Evolutionary conservation across 1,284 basidiomycete genomes (phyloP), one percentile per base, ranked within the genome.

Genomic region (Trametes sp.): DNA sequence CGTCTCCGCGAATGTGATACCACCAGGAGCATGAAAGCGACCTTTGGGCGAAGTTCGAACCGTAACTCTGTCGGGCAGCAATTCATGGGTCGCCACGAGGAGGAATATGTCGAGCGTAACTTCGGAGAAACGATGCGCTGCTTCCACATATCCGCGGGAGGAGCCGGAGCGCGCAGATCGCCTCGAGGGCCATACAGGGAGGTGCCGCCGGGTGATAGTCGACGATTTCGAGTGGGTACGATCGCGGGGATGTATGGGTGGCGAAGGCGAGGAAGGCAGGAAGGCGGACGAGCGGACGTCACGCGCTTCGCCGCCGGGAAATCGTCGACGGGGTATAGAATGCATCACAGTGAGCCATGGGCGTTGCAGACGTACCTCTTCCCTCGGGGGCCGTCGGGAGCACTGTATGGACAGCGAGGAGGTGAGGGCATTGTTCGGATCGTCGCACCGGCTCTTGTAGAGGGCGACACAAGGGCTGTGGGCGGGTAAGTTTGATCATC

Each of bases 71-170:
- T 54, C 31, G 44, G 28, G 44, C 42, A 54, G 42, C 44, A 23
- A 48, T 59, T 48, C 50, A 52, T 45, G 21, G n/a, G 35, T 50
- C 33, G 46, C 36, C 14, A 28, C 19, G 10, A 35, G 4, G 29
- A 23, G 36, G 24, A n/a, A 41, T 57, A 31, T 46, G 31, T 35
- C 11, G 16, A 50, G 16, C 35, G 35, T 29, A 46, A 46, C 57
- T 48, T 59, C 57, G 57, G 57, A 59, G 13, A 54, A 54, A 54
- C 28, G 29, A 24, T 35, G 41, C 53, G 28, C 42, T 21, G 41
- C 26, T 9, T 54, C 23, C 16, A 29, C 35, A n/a, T 35, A 29
- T 24, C 16, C 11, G 26, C 36, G 56, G 26, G 13, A 2, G n/a
- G 1, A 29, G 5, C 44, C 24, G n/a, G 33, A 31, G n/a, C 14